phyloP scores from a whole-genome alignment of 83 land plant species.

The Picea abies region DNA sequence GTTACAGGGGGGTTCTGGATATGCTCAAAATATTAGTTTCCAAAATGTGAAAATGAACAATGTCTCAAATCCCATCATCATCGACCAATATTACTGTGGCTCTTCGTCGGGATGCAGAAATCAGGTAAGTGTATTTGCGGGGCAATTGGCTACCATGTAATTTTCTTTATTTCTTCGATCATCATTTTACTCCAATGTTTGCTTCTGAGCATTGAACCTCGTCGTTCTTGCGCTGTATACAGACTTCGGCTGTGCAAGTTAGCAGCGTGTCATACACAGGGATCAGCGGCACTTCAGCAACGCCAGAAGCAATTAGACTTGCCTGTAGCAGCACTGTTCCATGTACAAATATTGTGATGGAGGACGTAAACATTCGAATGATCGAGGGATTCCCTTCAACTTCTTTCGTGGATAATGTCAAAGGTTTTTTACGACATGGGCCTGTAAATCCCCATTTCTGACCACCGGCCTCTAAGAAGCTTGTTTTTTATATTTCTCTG shows the following conservation, averaged over 20 bases:
- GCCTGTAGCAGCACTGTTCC: not conserved
- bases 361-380: too few species aligned
- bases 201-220: not conserved
- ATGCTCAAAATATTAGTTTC: slow-evolving; percentile 21
- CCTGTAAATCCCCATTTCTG: too few species aligned
- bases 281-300: not conserved
- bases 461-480: too few species aligned
- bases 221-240: not conserved
- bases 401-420: too few species aligned
- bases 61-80: slow-evolving; percentile 38
- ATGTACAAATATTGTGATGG: too few species aligned
- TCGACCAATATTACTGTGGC: slow-evolving; percentile 39
- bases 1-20: slow-evolving; percentile 1
- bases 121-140: too few species aligned
- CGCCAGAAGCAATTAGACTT: not conserved
- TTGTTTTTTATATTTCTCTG: too few species aligned
- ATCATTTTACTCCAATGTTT: not conserved
- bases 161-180: too few species aligned
- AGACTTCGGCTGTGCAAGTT: not conserved
- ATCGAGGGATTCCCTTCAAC: too few species aligned
- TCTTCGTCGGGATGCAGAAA: too few species aligned
- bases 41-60: slow-evolving; percentile 22
- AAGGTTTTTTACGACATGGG: too few species aligned
- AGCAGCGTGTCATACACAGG: not conserved
- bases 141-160: too few species aligned